Evolutionary conservation across 2,329 filamentous ascomycete species (phyloP).

Genomic region (Botrytis fabae): DNA sequence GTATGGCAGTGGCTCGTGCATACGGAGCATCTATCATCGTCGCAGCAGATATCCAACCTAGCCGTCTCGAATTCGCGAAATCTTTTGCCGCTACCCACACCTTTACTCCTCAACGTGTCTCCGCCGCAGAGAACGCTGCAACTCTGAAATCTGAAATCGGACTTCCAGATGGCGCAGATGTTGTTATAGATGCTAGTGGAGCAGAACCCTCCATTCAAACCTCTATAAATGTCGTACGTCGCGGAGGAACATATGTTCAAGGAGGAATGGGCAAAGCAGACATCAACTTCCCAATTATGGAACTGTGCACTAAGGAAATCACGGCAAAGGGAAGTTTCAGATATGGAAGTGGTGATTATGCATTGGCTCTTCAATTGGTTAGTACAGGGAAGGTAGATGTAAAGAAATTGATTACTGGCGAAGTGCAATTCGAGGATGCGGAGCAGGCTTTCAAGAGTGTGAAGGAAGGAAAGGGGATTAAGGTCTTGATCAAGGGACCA

Average conservation of each 20-base stretch:
- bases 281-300: slow-evolving; percentile 90
- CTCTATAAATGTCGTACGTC: slow-evolving; percentile 67
- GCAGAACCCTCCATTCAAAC: slow-evolving; percentile 78
- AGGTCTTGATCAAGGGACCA: slow-evolving; percentile 66
- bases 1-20: slow-evolving; percentile 78
- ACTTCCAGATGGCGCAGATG: slow-evolving; percentile 69
- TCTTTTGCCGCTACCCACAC: slow-evolving; percentile 71
- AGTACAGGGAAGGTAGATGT: slow-evolving; percentile 71
- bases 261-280: slow-evolving; percentile 88
- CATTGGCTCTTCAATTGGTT: slow-evolving; percentile 72
- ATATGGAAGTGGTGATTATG: slow-evolving; percentile 86
- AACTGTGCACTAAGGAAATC: slow-evolving; percentile 85
- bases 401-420: slow-evolving; percentile 77
- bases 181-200: slow-evolving; percentile 67
- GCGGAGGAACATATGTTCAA: slow-evolving; percentile 77
- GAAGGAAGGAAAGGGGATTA: slow-evolving; percentile 76
- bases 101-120: slow-evolving; percentile 62
- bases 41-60: slow-evolving; percentile 82
- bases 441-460: slow-evolving; percentile 87
- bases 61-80: slow-evolving; percentile 76
- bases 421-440: slow-evolving; percentile 77
- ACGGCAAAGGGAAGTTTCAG: slow-evolving; percentile 86
- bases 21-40: slow-evolving; percentile 85
- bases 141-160: slow-evolving; percentile 63
- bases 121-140: slow-evolving; percentile 72